phyloP scores from a whole-genome alignment of 345 rosid species.

The Theobroma cacao region DNA sequence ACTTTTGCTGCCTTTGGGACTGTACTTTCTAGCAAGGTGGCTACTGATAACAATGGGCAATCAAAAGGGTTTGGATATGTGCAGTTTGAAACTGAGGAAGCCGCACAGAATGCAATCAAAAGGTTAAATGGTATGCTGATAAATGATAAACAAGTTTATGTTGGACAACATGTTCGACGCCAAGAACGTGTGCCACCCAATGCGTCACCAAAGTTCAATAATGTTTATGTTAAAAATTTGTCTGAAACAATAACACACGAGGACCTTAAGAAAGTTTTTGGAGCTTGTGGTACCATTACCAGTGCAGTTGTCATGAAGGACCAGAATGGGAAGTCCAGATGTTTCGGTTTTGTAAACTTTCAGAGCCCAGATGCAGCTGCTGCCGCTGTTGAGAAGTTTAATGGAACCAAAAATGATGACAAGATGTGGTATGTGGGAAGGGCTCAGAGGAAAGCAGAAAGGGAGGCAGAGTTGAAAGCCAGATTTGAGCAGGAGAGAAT shows the following conservation, averaged over 20 bases:
- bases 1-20: conserved; percentile 56
- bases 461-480: conserved; percentile 58
- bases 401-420: conserved; percentile 43
- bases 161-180: conserved; percentile 51
- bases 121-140: conserved; percentile 62
- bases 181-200: conserved; percentile 41
- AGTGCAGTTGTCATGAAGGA: conserved; percentile 65
- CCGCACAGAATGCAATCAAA: conserved; percentile 51
- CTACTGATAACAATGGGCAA: conserved; percentile 39
- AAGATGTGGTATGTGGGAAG: conserved; percentile 65
- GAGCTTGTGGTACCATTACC: conserved; percentile 49
- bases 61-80: conserved; percentile 69
- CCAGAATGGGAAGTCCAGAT: conserved; percentile 54
- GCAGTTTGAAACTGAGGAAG: conserved; percentile 63
- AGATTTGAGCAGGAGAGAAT: conserved; percentile 61
- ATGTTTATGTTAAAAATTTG: conserved; percentile 66
- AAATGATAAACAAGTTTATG: conserved; percentile 63
- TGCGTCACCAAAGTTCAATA: conserved; percentile 46
- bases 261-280: conserved; percentile 58
- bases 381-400: conserved; percentile 54
- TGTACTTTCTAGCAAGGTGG: conserved; percentile 69
- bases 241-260: conserved; percentile 52
- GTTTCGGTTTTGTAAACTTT: conserved; percentile 77
- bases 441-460: conserved; percentile 70
- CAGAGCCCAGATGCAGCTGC: conserved; percentile 57